Evolutionary conservation across 495 filamentous ascomycete genomes (phyloP), one percentile per base, ranked within the genome.

Genomic region (Pyrenula massariospora): DNA sequence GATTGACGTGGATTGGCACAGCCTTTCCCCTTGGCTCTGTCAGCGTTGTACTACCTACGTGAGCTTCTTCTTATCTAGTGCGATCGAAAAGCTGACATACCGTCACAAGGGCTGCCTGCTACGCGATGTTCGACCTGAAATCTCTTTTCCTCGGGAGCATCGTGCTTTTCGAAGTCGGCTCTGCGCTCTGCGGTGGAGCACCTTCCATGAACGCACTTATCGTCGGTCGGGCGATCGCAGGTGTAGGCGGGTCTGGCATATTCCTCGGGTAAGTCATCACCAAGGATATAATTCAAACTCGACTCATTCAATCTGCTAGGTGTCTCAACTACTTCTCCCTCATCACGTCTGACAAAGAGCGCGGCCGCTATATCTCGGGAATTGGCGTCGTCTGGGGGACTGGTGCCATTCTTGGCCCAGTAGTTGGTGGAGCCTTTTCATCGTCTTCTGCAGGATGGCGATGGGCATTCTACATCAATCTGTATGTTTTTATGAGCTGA

Each of bases 1-100:
- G 80, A 57, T 63, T 86, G 10, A 58, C 74, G 36, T 86, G 83
- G 83, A 62, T 85, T 22, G 69, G 72, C 0, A 69, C 78, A 3
- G 73, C 77, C 8, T 84, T 84, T 58, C 63, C 74, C 0, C 63
- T 86, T 0, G n/a, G n/a, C n/a, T n/a, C n/a, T n/a, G n/a, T n/a
- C n/a, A n/a, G n/a, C n/a, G n/a, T n/a, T n/a, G n/a, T n/a, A n/a
- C n/a, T n/a, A n/a, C n/a, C n/a, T n/a, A n/a, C n/a, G n/a, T n/a
- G n/a, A n/a, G n/a, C n/a, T n/a, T n/a, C n/a, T n/a, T n/a, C n/a
- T n/a, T n/a, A n/a, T n/a, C n/a, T n/a, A n/a, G n/a, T n/a, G n/a
- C n/a, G n/a, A n/a, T n/a, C n/a, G n/a, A n/a, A n/a, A n/a, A 19
- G 19, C 42, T 48, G 19, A 48, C 19, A 48, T 19, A 48, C 11